These are phyloP conservation scores for Didymosphaeria variabile DNA, from an alignment of 2,329 filamentous ascomycete species.

Conservation along the genomic window DNA sequence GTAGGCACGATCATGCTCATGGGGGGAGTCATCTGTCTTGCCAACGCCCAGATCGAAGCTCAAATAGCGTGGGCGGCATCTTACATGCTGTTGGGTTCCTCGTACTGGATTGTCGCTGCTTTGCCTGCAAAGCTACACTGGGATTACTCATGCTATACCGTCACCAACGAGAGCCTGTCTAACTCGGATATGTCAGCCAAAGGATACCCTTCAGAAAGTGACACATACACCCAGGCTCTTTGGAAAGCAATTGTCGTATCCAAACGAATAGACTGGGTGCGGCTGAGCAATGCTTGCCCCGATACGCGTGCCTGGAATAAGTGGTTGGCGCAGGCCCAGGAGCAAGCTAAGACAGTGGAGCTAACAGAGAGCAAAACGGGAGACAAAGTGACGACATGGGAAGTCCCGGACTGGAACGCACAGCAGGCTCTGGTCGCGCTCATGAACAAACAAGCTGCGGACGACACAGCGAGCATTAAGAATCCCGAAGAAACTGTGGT, in stretches of 20 bases:
- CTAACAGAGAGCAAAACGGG: slow-evolving; percentile 18
- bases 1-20: slow-evolving; percentile 62
- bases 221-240: slow-evolving; percentile 57
- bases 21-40: slow-evolving; percentile 61
- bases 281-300: slow-evolving; percentile 51
- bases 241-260: slow-evolving; percentile 60
- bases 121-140: slow-evolving; percentile 58
- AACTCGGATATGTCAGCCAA: slow-evolving; percentile 47
- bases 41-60: slow-evolving; percentile 57
- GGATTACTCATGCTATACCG: slow-evolving; percentile 56
- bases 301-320: slow-evolving; percentile 53
- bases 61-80: slow-evolving; percentile 61
- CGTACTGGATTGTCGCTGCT: slow-evolving; percentile 62
- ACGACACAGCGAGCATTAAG: slow-evolving; percentile 27
- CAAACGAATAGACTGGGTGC: slow-evolving; percentile 55
- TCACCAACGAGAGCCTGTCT: slow-evolving; percentile 49
- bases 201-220: slow-evolving; percentile 40
- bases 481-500: slow-evolving; percentile 27
- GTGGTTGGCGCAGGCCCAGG: slow-evolving; percentile 52
- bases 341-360: slow-evolving; percentile 28
- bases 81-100: slow-evolving; percentile 60
- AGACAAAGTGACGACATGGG: slow-evolving; percentile 36
- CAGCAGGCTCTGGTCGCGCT: slow-evolving; percentile 33
- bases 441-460: slow-evolving; percentile 29
- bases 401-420: slow-evolving; percentile 47